Evolutionary conservation across 768 basidiomycete genomes (phyloP), one percentile per base, ranked within the genome.

Genomic region (Candolleomyces eurysporus): DNA sequence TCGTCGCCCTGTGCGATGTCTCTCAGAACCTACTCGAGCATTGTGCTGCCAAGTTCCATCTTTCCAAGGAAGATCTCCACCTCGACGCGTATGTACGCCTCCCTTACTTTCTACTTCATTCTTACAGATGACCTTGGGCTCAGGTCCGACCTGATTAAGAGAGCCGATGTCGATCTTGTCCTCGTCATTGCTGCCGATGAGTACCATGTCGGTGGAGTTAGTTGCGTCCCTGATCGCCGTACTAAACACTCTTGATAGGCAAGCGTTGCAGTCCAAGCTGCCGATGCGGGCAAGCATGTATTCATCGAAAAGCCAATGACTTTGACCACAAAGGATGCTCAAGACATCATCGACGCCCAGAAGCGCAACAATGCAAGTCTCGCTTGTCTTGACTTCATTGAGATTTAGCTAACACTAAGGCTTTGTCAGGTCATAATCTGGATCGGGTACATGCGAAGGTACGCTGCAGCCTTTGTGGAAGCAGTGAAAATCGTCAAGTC

Each of bases 301-400:
- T 56, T 56, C 40, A 56, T 56, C 26, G 54, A 56, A 36, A 56
- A 56, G 40, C 54, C 54, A 14, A 56, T 56, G 54, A 42, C 54
- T n/a, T 43, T 56, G 39, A 56, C 54, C 36, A 43, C 36, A 19
- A 11, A 40, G 19, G 54, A 56, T 26, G 54, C 54, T 17, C 39
- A 56, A 26, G 13, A 19, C 4, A 39, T 56, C 13, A 43, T 56
- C 9, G 22, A n/a, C 19, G 54, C 54, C 39, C 54, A 56, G 42
- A 56, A 56, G 54, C 54, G 54, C 40, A 56, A 56, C 54, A 56
- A 43, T 43, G 54, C 43, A 14, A 40, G 40, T 32, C 21, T 21
- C 8, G 1, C 36, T 22, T 2, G 11, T 16, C 21, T 4, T 4
- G 16, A 36, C 16, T n/a, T 4, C n/a, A 2, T 17, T 10, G 8